Evolutionary conservation across 345 rosid genomes (phyloP), one percentile per base, ranked within the genome.

Genomic region (Noccaea caerulescens): DNA sequence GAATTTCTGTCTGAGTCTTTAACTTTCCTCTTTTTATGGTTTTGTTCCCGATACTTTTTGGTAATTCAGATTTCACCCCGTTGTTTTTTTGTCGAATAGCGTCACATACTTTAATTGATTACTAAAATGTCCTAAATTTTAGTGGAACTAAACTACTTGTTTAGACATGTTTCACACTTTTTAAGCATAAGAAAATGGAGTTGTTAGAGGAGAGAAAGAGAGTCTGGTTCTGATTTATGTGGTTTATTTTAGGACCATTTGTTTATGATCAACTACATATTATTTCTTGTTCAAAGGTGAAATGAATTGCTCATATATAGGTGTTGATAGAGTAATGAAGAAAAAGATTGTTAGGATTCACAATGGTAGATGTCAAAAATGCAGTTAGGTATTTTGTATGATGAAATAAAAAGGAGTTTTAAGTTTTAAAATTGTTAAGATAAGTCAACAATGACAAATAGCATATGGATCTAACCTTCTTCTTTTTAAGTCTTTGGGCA

Each of bases 41-140:
- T 75, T 37, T 4, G 30, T 1, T n/a, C 65, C 69, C 39, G 0
- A 54, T 52, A 60, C 63, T 53, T 52, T 67, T 36, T 16, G 36
- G 0, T 36, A 2, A 2, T 23, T 68, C 18, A 4, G 4, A 51
- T 52, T 74, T 45, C 3, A 61, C 63, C 73, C 63, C 1, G 0
- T 8, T 0, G 39, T 65, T 16, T 20, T 27, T 64, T 60, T 63
- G 54, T 33, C 41, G 3, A 45, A 11, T 9, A 18, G 9, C 12
- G 47, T 25, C 18, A 10, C 7, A 32, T 37, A 14, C 69, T 33
- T 33, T 7, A 34, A 12, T 9, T 27, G 30, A 16, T 33, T 32
- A 6, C 14, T 13, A 27, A 10, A 6, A 16, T 16, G 18, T 46
- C 43, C 25, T 16, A 4, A 0, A 47, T 47, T 9, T 34, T 44